These are phyloP conservation scores for sorghum (Sorghum bicolor) DNA, from an alignment of 176 grass and related monocot genomes.

Conservation along the genomic window Sorghum_bicolor_NCBIv3 NC_012874.2:69292501-69293000, in stretches of 20 bases:
- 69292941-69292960: slow-evolving; percentile 93
- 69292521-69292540: neutral
- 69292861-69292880: slow-evolving; percentile 89
- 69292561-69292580: neutral
- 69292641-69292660: neutral
- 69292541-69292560: neutral
- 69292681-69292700: neutral
- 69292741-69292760: slow-evolving; percentile 73
- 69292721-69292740: slow-evolving; percentile 90
- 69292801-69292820: slow-evolving; percentile 68
- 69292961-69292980: slow-evolving; percentile 85
- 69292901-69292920: slow-evolving; percentile 74
- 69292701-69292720: slow-evolving; percentile 54
- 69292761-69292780: slow-evolving; percentile 87
- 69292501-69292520: neutral
- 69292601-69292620: neutral
- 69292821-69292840: slow-evolving; percentile 65
- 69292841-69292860: slow-evolving; percentile 74
- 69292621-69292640: neutral
- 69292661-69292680: neutral
- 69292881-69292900: slow-evolving; percentile 76
- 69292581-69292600: neutral
- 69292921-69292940: slow-evolving; percentile 62
- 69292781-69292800: slow-evolving; percentile 52
- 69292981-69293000: slow-evolving; percentile 85